Conservation (phyloP, 768 basidiomycete species). For the Vararia minispora region DNA sequence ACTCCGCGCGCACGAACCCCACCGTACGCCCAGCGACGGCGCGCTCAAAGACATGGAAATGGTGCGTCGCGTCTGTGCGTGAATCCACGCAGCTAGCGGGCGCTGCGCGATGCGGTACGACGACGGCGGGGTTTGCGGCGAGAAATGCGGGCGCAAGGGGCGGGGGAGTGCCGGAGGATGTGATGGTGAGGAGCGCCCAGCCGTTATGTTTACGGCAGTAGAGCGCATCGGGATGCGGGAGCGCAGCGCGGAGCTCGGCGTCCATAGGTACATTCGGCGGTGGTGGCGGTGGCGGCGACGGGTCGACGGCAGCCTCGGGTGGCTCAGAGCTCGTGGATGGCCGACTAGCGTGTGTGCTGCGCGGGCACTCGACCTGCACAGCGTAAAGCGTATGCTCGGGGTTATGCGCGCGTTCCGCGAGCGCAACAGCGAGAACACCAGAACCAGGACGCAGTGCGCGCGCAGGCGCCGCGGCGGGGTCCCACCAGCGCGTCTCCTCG, state of each 20-base stretch:
- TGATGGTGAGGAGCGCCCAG: slow-evolving; percentile 71
- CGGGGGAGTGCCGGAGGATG: slow-evolving; percentile 47
- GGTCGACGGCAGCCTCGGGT: slow-evolving; percentile 10
- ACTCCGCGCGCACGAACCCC: slow-evolving; percentile 43
- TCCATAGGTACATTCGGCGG: slow-evolving; percentile 31
- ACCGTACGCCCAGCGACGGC: slow-evolving; percentile 62
- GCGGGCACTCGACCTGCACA: slow-evolving; percentile 28
- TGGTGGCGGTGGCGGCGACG: slow-evolving; percentile 12
- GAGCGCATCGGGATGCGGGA: slow-evolving; percentile 76
- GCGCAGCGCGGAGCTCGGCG: slow-evolving; percentile 53
- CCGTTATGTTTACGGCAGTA: slow-evolving; percentile 77
- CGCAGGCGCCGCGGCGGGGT: slow-evolving; percentile 35
- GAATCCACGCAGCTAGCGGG: slow-evolving; percentile 43
- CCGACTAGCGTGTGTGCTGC: too few species aligned
- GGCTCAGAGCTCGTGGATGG: slow-evolving; percentile 2
- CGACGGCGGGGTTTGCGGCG: slow-evolving; percentile 22
- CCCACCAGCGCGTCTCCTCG: slow-evolving; percentile 68
- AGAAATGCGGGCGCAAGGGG: slow-evolving; percentile 48
- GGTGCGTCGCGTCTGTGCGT: slow-evolving; percentile 56
- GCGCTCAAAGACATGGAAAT: slow-evolving; percentile 66
- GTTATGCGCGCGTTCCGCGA: slow-evolving; percentile 60
- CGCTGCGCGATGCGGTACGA: slow-evolving; percentile 45
- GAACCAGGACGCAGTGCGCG: slow-evolving; percentile 47
- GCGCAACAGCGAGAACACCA: slow-evolving; percentile 56
- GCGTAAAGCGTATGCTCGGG: slow-evolving; percentile 62